Evolutionary conservation across 306 rosid genomes (phyloP).

Genomic region (Lotus japonicus): DNA sequence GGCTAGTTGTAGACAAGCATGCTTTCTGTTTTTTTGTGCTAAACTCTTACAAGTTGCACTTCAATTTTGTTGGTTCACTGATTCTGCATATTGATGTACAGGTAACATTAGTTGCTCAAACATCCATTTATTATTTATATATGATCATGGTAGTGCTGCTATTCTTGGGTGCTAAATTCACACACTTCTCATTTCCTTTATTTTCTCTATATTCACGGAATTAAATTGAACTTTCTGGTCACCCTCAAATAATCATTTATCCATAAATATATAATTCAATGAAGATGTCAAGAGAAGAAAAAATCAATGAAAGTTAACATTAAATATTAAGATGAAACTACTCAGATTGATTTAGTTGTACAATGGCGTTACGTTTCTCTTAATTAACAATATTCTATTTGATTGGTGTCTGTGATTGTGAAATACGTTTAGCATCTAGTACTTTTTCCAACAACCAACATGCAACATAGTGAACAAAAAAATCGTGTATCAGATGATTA

Average conservation of each 20-base stretch:
- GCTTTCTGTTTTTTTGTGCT: background rate
- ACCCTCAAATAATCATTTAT: too few relatives aligned
- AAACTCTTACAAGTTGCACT: background rate
- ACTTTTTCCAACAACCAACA: background rate
- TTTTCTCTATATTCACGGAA: too few relatives aligned
- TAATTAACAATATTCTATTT: too few relatives aligned
- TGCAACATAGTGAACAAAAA: background rate
- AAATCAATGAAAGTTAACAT: too few relatives aligned
- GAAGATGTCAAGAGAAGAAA: too few relatives aligned
- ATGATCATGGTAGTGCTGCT: background rate
- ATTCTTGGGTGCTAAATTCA: too few relatives aligned
- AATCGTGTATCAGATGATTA: slow-evolving; percentile 2
- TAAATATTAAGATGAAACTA: background rate
- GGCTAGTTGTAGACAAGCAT: background rate
- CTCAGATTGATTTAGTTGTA: background rate
- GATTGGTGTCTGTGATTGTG: too few relatives aligned
- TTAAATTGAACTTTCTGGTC: too few relatives aligned
- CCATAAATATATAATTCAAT: too few relatives aligned
- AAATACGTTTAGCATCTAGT: too few relatives aligned
- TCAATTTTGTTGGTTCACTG: background rate
- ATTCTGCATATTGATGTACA: background rate
- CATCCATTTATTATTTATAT: background rate
- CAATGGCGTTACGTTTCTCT: background rate
- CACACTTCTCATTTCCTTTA: too few relatives aligned
- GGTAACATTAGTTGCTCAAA: background rate